Evolutionary conservation across 352 stramenopile genomes (phyloP), one percentile per base, ranked within the genome.

Genomic region (Phytophthora tubulina): DNA sequence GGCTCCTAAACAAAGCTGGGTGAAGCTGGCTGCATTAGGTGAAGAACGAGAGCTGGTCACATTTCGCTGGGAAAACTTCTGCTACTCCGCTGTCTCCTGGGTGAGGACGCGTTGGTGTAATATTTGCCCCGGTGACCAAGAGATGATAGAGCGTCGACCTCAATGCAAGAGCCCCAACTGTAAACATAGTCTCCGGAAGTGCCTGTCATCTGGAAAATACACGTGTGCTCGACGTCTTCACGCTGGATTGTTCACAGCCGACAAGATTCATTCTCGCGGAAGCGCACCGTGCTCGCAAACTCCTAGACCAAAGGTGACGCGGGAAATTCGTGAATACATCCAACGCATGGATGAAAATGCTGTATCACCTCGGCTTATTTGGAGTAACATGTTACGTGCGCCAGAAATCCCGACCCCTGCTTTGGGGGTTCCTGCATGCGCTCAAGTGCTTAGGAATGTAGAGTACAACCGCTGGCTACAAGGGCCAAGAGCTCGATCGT

Each of bases 401-500:
- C 36, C 36, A 13, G 11, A 41, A 13, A 11, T 41, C 36, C 2
- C 36, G 7, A 41, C 7, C 1, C 36, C 2, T 11, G 36, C 11
- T 1, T 11, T 41, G 7, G 2, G 36, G 0, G 2, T 13, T 11
- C 36, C 36, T 41, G 1, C 11, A 11, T 41, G 11, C 36, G 36
- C 36, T 11, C 36, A 41, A 1, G 36, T 41, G 7, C 36, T 13
- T 7, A 7, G 36, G 7, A 41, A 11, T 41, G 36, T 41, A 6
- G 33, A 35, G 9, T 8, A 36, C n/a, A 46, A 46, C 3, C 15
- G 35, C 6, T 59, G 51, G 35, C n/a, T 48, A 4, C n/a, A 59
- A 59, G 35, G 35, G 14, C 21, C 2, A 54, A 54, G 15, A 54
- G 36, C 15, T 59, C 51, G 13, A 59, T 59, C 41, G 6, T 48